These are phyloP conservation scores for Poteriospumella lacustris DNA, from an alignment of 108 stramenopile genomes.

Conservation along the genomic window DNA sequence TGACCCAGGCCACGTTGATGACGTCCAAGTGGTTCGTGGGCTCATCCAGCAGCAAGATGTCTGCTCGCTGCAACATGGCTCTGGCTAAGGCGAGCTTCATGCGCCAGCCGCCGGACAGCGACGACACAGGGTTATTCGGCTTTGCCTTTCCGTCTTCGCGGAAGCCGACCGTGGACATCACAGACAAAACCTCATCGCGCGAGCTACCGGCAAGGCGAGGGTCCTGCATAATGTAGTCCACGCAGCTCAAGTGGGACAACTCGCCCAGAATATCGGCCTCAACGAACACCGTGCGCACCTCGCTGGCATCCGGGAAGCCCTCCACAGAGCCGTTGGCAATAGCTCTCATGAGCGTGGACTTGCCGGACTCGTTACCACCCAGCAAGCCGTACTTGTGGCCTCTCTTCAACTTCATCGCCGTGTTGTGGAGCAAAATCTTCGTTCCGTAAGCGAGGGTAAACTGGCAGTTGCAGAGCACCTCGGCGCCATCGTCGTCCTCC, in stretches of 20 bases:
- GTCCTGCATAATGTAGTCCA: conserved; percentile 90
- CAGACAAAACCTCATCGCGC: conserved; percentile 72
- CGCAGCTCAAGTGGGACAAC: conserved; percentile 88
- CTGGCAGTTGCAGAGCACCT: conserved; percentile 96
- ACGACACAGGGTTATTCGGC: conserved; percentile 82
- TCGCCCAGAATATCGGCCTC: conserved; percentile 98
- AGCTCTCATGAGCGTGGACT: conserved; percentile 97
- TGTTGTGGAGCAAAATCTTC: conserved; percentile 98
- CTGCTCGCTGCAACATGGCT: conserved; percentile 97
- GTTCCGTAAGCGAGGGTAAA: conserved; percentile 99
- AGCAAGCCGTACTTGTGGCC: conserved; percentile 95
- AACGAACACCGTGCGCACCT: conserved; percentile 96
- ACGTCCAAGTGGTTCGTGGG: conserved; percentile 99
- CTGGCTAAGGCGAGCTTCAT: conserved; percentile 98
- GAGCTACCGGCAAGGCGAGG: conserved; percentile 69
- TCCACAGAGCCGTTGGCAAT: conserved; percentile 98
- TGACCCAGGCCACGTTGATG: conserved; percentile 99
- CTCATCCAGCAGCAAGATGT: conserved; percentile 96
- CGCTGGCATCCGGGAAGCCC: conserved; percentile 91
- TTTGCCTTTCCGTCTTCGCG: conserved; percentile 90
- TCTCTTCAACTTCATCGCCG: conserved; percentile 92
- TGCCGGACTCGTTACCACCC: conserved; percentile 95
- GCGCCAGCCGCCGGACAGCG: conserved; percentile 94
- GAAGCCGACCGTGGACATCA: conserved; percentile 91
- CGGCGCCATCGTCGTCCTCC: conserved; percentile 84